A percentile compares a stretch with the other conserved stretches of the same genome.
Conservation (phyloP, 768 basidiomycete genomes). For the Crepidotus variabilis region DNA sequence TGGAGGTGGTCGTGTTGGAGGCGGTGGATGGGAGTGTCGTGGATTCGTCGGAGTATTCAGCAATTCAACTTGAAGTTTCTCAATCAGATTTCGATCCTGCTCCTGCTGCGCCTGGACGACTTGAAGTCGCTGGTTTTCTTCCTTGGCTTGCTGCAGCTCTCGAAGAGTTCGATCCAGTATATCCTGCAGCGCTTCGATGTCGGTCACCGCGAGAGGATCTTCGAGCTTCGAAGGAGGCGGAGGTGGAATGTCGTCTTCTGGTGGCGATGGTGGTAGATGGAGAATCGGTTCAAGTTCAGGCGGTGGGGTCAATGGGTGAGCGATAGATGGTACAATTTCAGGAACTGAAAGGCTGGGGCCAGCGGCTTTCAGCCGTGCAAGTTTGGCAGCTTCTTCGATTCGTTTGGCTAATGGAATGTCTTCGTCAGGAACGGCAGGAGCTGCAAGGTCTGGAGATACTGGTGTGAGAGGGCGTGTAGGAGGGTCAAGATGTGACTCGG, state of each 20-base stretch:
- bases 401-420: neutral
- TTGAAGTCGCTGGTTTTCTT: neutral
- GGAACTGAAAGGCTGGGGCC: neutral
- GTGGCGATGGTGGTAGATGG: neutral
- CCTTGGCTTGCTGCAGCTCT: neutral
- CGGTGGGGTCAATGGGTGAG: neutral
- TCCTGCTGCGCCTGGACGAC: neutral
- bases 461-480: neutral
- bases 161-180: neutral
- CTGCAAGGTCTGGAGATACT: neutral
- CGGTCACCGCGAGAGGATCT: neutral
- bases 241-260: neutral
- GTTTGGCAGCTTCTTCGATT: neutral
- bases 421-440: neutral
- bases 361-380: slow-evolving; percentile 1
- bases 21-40: neutral
- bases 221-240: neutral
- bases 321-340: neutral
- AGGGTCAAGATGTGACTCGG: neutral
- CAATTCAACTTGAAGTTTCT: neutral
- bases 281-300: neutral
- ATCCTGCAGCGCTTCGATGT: neutral
- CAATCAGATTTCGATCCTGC: neutral
- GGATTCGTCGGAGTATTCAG: neutral
- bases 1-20: neutral